Evolutionary conservation across 176 grass and related monocot genomes (phyloP), one percentile per base, ranked within the genome.

Genomic region (Lolium rigidum): DNA sequence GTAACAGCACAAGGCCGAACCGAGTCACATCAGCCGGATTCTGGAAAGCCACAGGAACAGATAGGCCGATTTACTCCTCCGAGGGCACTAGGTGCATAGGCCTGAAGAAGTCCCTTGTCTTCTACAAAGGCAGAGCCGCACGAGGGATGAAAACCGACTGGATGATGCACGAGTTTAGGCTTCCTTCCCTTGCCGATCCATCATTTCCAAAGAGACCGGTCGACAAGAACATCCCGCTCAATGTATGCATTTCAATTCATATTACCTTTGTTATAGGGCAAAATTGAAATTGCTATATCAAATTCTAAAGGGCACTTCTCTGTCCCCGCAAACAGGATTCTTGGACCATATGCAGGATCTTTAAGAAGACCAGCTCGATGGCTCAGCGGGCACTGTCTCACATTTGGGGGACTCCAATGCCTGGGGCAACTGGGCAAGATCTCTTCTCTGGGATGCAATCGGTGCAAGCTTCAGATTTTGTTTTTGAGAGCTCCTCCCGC

Each of bases 111-210:
- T 99, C 94, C 4, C 97, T 99, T 10, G 94, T 99, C 24, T 99
- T 97, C 90, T 99, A 99, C 94, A 89, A 85, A 80, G 97, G 97
- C 4, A 94, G 97, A 82, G 97, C 97, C 0, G 97, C 92, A 0
- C 97, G 93, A 84, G 97, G 92, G 43, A 47, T 89, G 54, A 99
- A 99, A 83, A 99, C 97, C 0, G 94, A 99, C 44, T 99, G 97
- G 94, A 99, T 99, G 97, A 99, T 99, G 97, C 97, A 99, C 3
- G 97, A 99, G 78, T 99, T 99, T 62, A 94, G 94, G 76, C 92
- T 99, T 26, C 94, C 97, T 81, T 91, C 97, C 0, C 85, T 90
- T 43, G 48, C 81, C 0, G 92, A 94, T 70, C 83, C 94, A 0
- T 86, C 86, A 17, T 74, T 89, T 77, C 90, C 80, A 6, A 97